Evolutionary conservation across 2,329 filamentous ascomycete species (phyloP).

Genomic region (Alternaria gansuensis): DNA sequence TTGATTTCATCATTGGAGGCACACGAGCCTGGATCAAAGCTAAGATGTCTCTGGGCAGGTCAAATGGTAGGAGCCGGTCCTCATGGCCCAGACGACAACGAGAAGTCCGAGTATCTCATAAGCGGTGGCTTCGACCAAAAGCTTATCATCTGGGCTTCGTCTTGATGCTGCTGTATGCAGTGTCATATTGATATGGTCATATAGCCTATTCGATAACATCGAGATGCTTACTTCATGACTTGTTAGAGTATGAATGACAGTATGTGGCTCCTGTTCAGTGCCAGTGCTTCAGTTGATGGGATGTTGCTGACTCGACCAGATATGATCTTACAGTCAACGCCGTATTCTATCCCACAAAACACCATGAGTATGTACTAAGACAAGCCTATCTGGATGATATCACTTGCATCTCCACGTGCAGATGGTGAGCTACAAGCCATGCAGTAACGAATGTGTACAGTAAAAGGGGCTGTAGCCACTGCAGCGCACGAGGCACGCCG

Average conservation of each 20-base stretch:
- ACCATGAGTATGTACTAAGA: not conserved
- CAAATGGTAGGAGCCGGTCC: conserved; percentile 46
- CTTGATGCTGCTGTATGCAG: conserved; percentile 2
- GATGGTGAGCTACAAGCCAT: not conserved
- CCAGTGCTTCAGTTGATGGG: not conserved
- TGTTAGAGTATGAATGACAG: not conserved
- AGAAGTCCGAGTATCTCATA: conserved; percentile 63
- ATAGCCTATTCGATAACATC: not conserved
- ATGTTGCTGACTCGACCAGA: conserved; percentile 1
- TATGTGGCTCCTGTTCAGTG: not conserved
- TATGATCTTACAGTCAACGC: not conserved
- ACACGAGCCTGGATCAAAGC: conserved; percentile 66
- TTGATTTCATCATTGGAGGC: conserved; percentile 61
- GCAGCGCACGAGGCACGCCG: not conserved
- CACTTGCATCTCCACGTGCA: not conserved
- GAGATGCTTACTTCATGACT: not conserved
- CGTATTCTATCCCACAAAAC: not conserved
- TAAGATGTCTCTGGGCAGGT: conserved; percentile 67
- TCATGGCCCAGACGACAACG: conserved; percentile 20
- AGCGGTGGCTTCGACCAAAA: conserved; percentile 72
- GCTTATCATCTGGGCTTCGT: conserved; percentile 63
- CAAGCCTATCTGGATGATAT: not conserved
- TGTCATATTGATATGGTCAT: not conserved
- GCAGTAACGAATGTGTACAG: not conserved
- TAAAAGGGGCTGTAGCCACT: not conserved